Evolutionary conservation across 257 asterid species (phyloP).

Genomic region (Osmanthus fragrans): DNA sequence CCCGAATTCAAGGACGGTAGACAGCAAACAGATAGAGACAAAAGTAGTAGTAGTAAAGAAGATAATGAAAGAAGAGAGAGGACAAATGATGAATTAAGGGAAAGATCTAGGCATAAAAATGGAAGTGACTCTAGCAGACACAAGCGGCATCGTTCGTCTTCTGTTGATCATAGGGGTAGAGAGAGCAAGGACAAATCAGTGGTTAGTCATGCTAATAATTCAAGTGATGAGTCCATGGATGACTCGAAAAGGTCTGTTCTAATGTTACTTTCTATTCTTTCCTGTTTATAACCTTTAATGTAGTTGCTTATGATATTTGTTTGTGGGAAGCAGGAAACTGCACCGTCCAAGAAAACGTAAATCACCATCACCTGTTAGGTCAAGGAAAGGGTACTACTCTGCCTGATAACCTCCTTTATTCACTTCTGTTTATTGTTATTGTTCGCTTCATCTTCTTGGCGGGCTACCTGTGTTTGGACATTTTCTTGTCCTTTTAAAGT

Average conservation of each 20-base stretch:
- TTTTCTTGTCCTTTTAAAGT: not conserved
- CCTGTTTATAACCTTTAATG: constrained; percentile 11
- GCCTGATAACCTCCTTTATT: constrained; percentile 1
- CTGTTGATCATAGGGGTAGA: constrained; percentile 59
- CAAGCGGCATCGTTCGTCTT: constrained; percentile 63
- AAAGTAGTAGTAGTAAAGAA: constrained; percentile 36
- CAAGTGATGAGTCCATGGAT: constrained; percentile 71
- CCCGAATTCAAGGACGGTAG: constrained; percentile 53
- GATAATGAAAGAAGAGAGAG: constrained; percentile 57
- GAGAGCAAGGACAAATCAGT: constrained; percentile 53
- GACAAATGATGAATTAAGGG: constrained; percentile 59
- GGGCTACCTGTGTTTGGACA: too few relatives aligned
- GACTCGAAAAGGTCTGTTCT: constrained; percentile 64
- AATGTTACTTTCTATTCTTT: constrained; percentile 2
- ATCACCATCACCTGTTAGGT: constrained; percentile 80
- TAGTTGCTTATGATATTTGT: constrained; percentile 20
- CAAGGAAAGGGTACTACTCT: constrained; percentile 69
- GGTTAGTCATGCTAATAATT: constrained; percentile 47
- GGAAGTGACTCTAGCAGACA: constrained; percentile 63
- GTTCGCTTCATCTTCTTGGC: not conserved
- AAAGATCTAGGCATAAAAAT: constrained; percentile 56
- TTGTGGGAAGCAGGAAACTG: constrained; percentile 63
- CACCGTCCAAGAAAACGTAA: constrained; percentile 58
- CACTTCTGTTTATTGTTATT: not conserved
- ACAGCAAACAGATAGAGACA: constrained; percentile 46